Conservation (phyloP, 352 stramenopile species). For the Thraustochytrium sp. region DNA sequence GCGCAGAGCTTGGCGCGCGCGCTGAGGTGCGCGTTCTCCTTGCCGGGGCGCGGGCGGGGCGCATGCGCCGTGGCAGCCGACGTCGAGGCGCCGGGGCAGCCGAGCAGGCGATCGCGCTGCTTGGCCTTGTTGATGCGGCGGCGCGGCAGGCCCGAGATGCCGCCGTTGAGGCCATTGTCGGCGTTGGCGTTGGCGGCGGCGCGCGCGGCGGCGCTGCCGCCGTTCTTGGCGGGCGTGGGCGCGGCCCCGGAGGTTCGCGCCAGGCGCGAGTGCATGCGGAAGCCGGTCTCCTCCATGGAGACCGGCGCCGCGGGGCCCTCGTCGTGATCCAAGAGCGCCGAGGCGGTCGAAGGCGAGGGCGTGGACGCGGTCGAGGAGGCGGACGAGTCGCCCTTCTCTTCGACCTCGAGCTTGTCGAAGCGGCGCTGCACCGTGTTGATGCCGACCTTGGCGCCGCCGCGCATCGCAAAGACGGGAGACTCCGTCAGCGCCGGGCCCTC, state of each 20-base stretch:
- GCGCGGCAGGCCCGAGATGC: neutral
- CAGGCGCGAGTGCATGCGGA: neutral
- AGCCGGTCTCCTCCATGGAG: constrained; percentile 7
- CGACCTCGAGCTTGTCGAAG: neutral
- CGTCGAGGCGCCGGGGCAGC: neutral
- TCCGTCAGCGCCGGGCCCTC: constrained; percentile 5
- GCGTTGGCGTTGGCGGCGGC: neutral
- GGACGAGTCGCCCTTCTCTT: neutral
- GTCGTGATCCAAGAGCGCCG: neutral
- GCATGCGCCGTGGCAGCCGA: neutral
- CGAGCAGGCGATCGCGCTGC: neutral
- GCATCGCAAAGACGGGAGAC: neutral
- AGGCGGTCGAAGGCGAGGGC: too few species aligned
- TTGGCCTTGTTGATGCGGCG: neutral
- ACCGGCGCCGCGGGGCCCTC: too few species aligned
- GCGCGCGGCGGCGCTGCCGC: neutral
- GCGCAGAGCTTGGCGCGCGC: neutral
- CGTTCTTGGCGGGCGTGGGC: neutral
- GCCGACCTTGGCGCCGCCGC: neutral
- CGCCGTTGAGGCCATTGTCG: neutral
- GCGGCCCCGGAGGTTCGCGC: neutral
- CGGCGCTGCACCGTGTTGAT: neutral
- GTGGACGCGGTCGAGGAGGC: neutral
- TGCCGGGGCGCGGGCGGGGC: neutral
- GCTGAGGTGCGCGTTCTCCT: neutral